A percentile compares a stretch with the other conserved stretches of the same genome.
phyloP scores from a whole-genome alignment of 768 basidiomycete species.

The Russula olivacea region DNA sequence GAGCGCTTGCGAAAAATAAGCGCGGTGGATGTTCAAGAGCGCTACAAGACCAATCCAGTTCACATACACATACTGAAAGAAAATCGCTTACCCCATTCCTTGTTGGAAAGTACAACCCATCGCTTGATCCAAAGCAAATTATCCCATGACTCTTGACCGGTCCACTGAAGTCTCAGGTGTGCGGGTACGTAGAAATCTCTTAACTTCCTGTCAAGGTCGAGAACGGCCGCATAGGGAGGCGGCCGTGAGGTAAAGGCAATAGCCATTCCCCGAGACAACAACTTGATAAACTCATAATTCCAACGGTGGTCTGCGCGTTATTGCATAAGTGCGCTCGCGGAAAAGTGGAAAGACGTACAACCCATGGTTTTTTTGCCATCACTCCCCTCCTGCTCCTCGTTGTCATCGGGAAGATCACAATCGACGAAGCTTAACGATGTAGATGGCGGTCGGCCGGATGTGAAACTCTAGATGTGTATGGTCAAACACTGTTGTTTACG shows the following conservation, averaged over 20 bases:
- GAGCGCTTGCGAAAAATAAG: constrained; percentile 62
- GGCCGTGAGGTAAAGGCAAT: constrained; percentile 35
- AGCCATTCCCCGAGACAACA: constrained; percentile 41
- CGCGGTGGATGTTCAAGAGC: constrained; percentile 58
- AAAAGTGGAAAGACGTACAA: constrained; percentile 9
- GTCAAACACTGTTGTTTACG: neutral
- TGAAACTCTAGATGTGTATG: constrained; percentile 26
- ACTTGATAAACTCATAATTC: constrained; percentile 44
- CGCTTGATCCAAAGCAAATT: constrained; percentile 17
- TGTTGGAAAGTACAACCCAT: constrained; percentile 26
- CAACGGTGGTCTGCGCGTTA: constrained; percentile 42
- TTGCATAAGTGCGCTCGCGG: neutral
- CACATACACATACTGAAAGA: constrained; percentile 18
- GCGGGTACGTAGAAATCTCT: constrained; percentile 53
- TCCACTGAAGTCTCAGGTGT: constrained; percentile 37
- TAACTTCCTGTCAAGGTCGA: constrained; percentile 55
- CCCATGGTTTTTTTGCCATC: constrained; percentile 16
- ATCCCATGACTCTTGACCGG: constrained; percentile 5
- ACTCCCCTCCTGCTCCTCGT: constrained; percentile 9
- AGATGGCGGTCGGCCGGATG: constrained; percentile 29
- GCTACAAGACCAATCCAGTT: constrained; percentile 33
- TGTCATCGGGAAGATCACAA: constrained; percentile 27
- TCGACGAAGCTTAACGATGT: constrained; percentile 26
- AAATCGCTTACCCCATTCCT: constrained; percentile 30
- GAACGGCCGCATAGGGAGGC: constrained; percentile 46